These are phyloP conservation scores for Nannochloropsis gaditana DNA, from an alignment of 108 stramenopile genomes.

Conservation along the genomic window DNA sequence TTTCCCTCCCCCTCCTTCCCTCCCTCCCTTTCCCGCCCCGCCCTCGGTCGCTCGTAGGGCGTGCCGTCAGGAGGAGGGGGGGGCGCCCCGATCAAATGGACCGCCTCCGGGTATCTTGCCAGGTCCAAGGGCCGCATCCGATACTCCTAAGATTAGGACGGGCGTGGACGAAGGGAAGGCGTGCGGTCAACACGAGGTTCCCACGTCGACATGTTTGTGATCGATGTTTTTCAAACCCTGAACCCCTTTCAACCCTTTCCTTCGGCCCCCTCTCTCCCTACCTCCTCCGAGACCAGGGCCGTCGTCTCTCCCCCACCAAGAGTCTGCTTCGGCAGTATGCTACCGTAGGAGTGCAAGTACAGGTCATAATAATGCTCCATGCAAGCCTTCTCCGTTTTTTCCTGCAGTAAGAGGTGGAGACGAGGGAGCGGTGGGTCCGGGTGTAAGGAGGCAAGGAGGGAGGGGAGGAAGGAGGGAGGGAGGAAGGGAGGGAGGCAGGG, in stretches of 20 bases:
- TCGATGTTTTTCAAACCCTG: too few species aligned
- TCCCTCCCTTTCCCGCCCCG: background rate
- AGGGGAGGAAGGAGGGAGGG: background rate
- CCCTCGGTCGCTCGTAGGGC: background rate
- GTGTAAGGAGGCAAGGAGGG: background rate
- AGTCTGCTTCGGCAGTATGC: conserved; percentile 14
- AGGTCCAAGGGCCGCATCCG: background rate
- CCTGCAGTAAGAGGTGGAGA: background rate
- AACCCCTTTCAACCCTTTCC: too few species aligned
- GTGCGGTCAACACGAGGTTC: too few species aligned
- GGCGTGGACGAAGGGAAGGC: background rate
- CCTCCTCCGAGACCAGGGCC: background rate
- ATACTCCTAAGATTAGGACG: background rate
- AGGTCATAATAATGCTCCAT: conserved; percentile 24
- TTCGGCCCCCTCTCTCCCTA: background rate
- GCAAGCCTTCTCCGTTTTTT: conserved; percentile 7
- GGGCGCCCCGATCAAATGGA: background rate
- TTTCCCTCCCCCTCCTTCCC: background rate
- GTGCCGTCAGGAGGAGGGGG: background rate
- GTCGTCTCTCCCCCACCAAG: background rate
- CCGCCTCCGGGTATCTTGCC: background rate
- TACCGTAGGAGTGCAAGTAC: conserved; percentile 23
- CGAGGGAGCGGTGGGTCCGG: background rate
- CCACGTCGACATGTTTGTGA: too few species aligned
- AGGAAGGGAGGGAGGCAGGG: background rate